A percentile compares a stretch with the other conserved stretches of the same genome.
Conservation (phyloP, 352 stramenopile genomes). For the Thalassiosira mediterranea region DNA sequence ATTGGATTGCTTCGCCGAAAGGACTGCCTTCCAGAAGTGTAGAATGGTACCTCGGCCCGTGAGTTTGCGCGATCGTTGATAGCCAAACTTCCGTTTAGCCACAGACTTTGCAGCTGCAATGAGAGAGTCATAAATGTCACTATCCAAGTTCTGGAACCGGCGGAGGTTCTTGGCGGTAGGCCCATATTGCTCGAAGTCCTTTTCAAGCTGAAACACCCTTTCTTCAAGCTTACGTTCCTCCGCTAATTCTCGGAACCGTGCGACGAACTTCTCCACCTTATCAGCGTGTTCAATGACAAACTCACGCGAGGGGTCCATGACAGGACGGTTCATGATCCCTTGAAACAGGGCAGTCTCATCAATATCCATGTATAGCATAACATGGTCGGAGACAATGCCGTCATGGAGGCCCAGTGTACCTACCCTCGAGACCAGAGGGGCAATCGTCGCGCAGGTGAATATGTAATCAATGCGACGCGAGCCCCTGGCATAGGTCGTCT, state of each 20-base stretch:
- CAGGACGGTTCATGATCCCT: constrained; percentile 15
- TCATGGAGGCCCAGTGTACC: constrained; percentile 16
- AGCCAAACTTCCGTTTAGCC: constrained; percentile 18
- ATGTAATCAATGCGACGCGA: constrained; percentile 29
- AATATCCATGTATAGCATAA: constrained; percentile 29
- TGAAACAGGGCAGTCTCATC: constrained; percentile 18
- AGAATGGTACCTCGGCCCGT: not conserved
- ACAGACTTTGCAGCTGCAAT: not conserved
- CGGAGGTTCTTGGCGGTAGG: not conserved
- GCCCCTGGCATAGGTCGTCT: constrained; percentile 16
- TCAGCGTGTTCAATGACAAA: constrained; percentile 29
- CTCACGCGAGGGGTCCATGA: not conserved
- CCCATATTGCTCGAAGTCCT: not conserved
- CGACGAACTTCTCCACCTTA: constrained; percentile 18
- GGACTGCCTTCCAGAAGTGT: constrained; percentile 31
- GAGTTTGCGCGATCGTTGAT: constrained; percentile 22
- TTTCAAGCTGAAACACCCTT: not conserved
- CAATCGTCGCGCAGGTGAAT: not conserved
- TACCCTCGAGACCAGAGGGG: not conserved
- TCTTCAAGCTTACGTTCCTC: constrained; percentile 16
- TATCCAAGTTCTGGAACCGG: not conserved
- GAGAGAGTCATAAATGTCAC: constrained; percentile 6
- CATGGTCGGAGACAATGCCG: constrained; percentile 5
- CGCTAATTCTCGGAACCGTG: not conserved
- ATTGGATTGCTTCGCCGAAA: not conserved